Evolutionary conservation across 2,329 filamentous ascomycete genomes (phyloP), one percentile per base, ranked within the genome.

Genomic region (Fusarium papillatum): DNA sequence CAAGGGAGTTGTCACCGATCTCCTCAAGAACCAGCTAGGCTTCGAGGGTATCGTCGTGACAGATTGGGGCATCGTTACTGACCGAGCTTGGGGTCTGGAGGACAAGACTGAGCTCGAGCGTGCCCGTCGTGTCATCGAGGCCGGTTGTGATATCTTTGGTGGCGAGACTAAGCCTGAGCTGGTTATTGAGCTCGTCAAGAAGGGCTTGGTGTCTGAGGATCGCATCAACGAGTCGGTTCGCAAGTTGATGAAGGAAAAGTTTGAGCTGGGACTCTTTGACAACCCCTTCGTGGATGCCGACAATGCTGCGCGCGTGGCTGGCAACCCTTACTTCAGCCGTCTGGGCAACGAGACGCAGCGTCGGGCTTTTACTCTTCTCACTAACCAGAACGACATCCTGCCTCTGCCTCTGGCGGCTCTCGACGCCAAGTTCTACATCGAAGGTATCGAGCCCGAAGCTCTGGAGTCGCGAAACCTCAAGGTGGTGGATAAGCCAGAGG

Each of bases 61-160:
- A 0, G 88, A 90, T 70, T 90, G 88, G 88, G 87, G 88, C 1
- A 82, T 90, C 5, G 83, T 90, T 26, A 90, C 88, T 0, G 86
- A 88, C 57, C 84, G 87, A 14, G 86, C 86, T 4, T 90, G 88
- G 88, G 88, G 88, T 2, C 83, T 86, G 1, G 88, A 90, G 72
- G 78, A 85, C 63, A 2, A 85, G 77, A 24, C 86, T 83, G 67
- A 75, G 85, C 2, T 84, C 80, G 6, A 82, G 79, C 19, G 86
- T 81, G 71, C 73, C 4, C 73, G 73, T 1, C 73, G 73, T 11
- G 83, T 90, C 10, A 73, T 90, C 2, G 84, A 89, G 10, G 88
- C 88, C 0, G 88, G 88, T 0, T 86, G 85, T 39, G 88, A 90
- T 69, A 88, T 89, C 68, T 85, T 90, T 61, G 88, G 88, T 2